These are phyloP conservation scores for Herpotrichia juniperi DNA, from an alignment of 2,329 filamentous ascomycete genomes.

Conservation along the genomic window DNA sequence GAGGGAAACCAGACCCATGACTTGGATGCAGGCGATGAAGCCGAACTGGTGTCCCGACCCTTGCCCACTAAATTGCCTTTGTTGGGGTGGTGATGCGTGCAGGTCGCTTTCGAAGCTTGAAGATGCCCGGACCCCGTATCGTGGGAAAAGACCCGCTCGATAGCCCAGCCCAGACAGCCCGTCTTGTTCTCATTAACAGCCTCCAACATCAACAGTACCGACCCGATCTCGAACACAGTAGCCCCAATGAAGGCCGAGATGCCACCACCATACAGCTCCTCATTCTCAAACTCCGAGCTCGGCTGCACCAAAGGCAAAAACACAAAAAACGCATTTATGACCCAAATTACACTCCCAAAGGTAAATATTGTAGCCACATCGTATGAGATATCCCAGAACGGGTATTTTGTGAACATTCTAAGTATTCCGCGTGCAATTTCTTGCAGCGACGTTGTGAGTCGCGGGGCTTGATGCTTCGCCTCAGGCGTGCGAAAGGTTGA, in stretches of 20 bases:
- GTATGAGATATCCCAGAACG: constrained; percentile 64
- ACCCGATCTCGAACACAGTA: constrained; percentile 69
- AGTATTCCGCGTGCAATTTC: constrained; percentile 47
- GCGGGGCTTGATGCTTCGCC: constrained; percentile 35
- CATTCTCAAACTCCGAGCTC: constrained; percentile 59
- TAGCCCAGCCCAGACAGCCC: constrained; percentile 72
- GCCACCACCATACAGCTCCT: constrained; percentile 62
- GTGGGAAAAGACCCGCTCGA: constrained; percentile 57
- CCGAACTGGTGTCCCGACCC: not conserved
- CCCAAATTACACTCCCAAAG: constrained; percentile 53
- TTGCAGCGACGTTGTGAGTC: constrained; percentile 36
- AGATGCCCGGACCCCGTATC: constrained; percentile 15
- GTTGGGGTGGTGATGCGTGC: constrained; percentile 46
- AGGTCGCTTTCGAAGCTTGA: constrained; percentile 23
- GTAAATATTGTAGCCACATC: constrained; percentile 62
- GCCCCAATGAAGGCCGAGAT: constrained; percentile 71
- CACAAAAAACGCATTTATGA: constrained; percentile 66
- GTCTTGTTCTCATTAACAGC: constrained; percentile 70
- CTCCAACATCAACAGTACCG: constrained; percentile 68
- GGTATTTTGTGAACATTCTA: constrained; percentile 58
- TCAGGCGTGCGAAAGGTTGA: constrained; percentile 8
- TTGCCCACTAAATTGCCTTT: constrained; percentile 37
- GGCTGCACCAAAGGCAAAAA: constrained; percentile 65
- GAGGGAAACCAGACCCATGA: constrained; percentile 67
- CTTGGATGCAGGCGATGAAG: not conserved